Conservation (phyloP, 345 rosid genomes). For the Hibiscus mutabilis region DNA sequence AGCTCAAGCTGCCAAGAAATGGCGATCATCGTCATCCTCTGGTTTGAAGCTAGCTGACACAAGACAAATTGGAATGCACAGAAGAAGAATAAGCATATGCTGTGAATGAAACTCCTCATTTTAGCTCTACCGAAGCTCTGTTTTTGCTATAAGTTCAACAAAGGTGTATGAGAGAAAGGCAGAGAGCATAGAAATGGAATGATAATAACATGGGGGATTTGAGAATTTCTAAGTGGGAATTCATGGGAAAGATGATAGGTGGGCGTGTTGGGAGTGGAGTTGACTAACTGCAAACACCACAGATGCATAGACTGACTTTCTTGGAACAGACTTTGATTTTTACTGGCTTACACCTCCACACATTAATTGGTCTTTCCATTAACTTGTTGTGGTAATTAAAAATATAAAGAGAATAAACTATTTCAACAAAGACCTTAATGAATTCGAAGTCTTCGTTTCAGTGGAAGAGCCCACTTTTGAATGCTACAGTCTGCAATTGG, state of each 20-base stretch:
- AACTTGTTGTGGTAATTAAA: neutral
- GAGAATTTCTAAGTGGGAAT: constrained; percentile 3
- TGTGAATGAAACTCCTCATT: neutral
- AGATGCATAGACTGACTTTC: constrained; percentile 9
- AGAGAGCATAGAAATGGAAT: neutral
- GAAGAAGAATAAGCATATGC: constrained; percentile 12
- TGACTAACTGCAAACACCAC: constrained; percentile 12
- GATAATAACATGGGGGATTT: neutral
- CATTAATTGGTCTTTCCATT: neutral
- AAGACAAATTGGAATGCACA: constrained; percentile 19
- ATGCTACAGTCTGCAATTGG: neutral
- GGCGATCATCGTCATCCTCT: constrained; percentile 33
- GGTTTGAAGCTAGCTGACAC: constrained; percentile 32
- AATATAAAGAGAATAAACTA: neutral
- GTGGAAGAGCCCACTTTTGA: neutral
- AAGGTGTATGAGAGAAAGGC: neutral
- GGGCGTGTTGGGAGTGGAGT: constrained; percentile 18
- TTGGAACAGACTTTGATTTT: neutral
- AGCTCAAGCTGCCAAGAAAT: constrained; percentile 22
- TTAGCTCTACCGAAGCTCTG: neutral
- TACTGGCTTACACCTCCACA: neutral
- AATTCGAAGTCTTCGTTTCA: neutral
- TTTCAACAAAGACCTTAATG: neutral
- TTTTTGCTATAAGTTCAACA: constrained; percentile 2
- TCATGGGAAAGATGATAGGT: constrained; percentile 9